phyloP scores from a whole-genome alignment of 73 alveolate species.

The Tetrahymena malaccensis region DNA sequence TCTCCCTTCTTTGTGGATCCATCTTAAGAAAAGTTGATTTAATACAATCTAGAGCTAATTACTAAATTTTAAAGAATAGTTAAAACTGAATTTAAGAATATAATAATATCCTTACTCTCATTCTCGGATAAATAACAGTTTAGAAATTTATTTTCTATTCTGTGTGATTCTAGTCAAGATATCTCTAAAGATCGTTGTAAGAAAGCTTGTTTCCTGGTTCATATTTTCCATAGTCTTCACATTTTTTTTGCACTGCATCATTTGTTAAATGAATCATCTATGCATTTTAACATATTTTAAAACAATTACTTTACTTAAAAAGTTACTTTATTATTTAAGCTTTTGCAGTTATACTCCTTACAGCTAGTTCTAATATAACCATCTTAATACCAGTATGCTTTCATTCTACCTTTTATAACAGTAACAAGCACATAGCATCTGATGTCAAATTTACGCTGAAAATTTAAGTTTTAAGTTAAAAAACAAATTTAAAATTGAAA shows the following conservation, averaged over 20 bases:
- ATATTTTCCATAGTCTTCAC: constrained; percentile 71
- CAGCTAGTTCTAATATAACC: constrained; percentile 76
- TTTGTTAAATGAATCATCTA: constrained; percentile 78
- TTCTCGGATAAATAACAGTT: constrained; percentile 38
- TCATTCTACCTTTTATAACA: constrained; percentile 49
- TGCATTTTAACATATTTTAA: too few species aligned
- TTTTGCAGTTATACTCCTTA: constrained; percentile 66
- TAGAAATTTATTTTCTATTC: constrained; percentile 27
- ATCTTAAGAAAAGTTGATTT: constrained; percentile 51
- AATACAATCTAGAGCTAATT: constrained; percentile 30
- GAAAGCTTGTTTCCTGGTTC: constrained; percentile 81
- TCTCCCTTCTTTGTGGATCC: constrained; percentile 47
- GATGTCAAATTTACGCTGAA: constrained; percentile 63
- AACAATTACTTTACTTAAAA: too few species aligned
- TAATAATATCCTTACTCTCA: background rate
- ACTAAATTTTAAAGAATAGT: background rate
- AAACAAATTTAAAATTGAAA: too few species aligned
- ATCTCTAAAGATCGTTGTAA: constrained; percentile 62
- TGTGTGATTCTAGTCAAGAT: constrained; percentile 34
- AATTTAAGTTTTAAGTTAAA: too few species aligned
- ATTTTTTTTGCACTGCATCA: constrained; percentile 76
- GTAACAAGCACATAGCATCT: constrained; percentile 76
- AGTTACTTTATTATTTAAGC: constrained; percentile 33
- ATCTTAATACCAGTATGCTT: constrained; percentile 78
- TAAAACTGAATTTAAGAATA: too few species aligned